Evolutionary conservation across 2,329 filamentous ascomycete genomes (phyloP).

Genomic region (Akanthomyces dipterigenus): DNA sequence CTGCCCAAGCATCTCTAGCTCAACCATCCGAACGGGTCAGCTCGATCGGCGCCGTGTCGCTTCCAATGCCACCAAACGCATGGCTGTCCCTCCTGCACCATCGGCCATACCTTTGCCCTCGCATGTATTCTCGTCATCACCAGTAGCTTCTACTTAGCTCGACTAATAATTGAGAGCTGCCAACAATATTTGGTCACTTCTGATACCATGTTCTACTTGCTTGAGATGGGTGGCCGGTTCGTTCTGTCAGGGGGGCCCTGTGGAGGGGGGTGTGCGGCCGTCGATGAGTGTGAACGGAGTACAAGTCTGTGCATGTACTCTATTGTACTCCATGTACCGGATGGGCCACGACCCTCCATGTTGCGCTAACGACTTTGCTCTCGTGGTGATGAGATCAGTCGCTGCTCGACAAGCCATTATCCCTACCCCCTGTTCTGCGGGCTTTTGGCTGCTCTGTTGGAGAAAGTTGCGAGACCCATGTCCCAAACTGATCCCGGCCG

Average conservation of each 20-base stretch:
- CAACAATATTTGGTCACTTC: background rate
- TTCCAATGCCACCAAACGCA: background rate
- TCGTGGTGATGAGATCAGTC: conserved; percentile 12
- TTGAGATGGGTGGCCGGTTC: conserved; percentile 8
- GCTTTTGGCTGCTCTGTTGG: conserved; percentile 7
- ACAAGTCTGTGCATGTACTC: conserved; percentile 1
- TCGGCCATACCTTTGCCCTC: background rate
- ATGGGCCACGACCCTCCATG: background rate
- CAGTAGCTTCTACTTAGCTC: background rate
- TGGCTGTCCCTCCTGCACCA: background rate
- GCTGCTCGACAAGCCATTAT: conserved; percentile 8
- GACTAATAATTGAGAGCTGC: background rate
- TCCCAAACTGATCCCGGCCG: conserved; percentile 10
- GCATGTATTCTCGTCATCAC: background rate
- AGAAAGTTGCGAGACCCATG: conserved; percentile 11
- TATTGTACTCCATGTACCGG: conserved; percentile 1
- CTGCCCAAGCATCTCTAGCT: conserved; percentile 6
- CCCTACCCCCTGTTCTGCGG: background rate
- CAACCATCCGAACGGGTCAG: conserved; percentile 3
- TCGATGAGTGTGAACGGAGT: background rate
- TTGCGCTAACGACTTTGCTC: conserved; percentile 8
- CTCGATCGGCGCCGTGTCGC: conserved; percentile 4
- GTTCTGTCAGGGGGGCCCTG: background rate
- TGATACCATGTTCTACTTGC: conserved; percentile 5
- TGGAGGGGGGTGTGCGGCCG: conserved; percentile 1